These are phyloP conservation scores for Trypanosoma mega DNA, from an alignment of 208 protist species.

Conservation along the genomic window DNA sequence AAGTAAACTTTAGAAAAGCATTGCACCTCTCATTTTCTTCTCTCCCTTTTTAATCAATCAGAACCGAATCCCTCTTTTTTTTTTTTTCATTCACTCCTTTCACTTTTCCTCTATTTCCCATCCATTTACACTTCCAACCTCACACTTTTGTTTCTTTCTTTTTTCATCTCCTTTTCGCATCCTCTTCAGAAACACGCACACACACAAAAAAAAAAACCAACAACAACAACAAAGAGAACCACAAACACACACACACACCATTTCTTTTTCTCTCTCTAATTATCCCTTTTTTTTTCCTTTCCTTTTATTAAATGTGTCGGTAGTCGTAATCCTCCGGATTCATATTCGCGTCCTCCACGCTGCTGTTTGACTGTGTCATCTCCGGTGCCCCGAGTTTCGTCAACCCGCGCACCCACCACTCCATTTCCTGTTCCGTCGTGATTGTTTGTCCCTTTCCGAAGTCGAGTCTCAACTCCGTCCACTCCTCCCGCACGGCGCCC, in stretches of 20 bases:
- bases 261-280: neutral
- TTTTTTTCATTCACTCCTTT: too few relatives aligned
- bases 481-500: slow-evolving; percentile 62
- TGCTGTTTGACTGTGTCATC: slow-evolving; percentile 79
- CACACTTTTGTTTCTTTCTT: too few relatives aligned
- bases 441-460: slow-evolving; percentile 84
- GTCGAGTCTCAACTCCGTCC: slow-evolving; percentile 80
- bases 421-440: slow-evolving; percentile 85
- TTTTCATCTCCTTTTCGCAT: too few relatives aligned
- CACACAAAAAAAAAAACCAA: too few relatives aligned
- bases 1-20: too few relatives aligned
- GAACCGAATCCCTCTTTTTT: too few relatives aligned
- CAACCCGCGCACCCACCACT: slow-evolving; percentile 88
- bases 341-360: slow-evolving; percentile 71
- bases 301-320: slow-evolving; percentile 81
- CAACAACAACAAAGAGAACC: slow-evolving; percentile 9
- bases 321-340: slow-evolving; percentile 85
- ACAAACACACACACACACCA: neutral
- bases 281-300: slow-evolving; percentile 9
- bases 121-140: too few relatives aligned
- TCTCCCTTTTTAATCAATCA: too few relatives aligned
- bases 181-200: too few relatives aligned
- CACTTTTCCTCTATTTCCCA: too few relatives aligned
- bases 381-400: slow-evolving; percentile 82
- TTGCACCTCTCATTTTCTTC: too few relatives aligned